Conservation (phyloP, 1,284 basidiomycete species). For the Hemileia vastatrix region DNA sequence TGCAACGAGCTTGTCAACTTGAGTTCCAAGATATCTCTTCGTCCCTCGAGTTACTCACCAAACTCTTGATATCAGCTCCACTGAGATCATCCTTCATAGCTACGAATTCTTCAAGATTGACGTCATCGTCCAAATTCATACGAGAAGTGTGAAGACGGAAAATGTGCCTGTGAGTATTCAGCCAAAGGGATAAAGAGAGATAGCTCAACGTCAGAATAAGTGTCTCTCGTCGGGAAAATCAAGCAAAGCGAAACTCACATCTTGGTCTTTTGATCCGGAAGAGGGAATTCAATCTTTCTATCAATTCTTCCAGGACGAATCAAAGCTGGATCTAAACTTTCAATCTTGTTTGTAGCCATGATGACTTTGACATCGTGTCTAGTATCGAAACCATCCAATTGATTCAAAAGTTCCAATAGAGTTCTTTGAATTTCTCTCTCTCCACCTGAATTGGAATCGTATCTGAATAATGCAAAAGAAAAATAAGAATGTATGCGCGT, state of each 20-base stretch:
- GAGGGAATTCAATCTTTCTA: constrained; percentile 64
- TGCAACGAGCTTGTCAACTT: background rate
- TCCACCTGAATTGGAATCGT: constrained; percentile 48
- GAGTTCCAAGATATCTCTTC: background rate
- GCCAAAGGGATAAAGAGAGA: constrained; percentile 69
- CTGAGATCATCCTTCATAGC: constrained; percentile 93
- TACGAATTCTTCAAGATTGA: constrained; percentile 91
- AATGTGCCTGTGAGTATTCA: constrained; percentile 94
- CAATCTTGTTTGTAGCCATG: constrained; percentile 78
- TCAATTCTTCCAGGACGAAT: constrained; percentile 97
- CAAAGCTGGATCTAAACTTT: constrained; percentile 86
- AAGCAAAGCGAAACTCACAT: constrained; percentile 27
- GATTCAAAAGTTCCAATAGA: constrained; percentile 49
- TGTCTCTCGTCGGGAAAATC: background rate
- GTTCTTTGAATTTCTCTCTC: constrained; percentile 48
- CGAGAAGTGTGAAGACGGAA: constrained; percentile 93
- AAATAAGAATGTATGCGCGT: background rate
- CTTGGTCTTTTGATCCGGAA: constrained; percentile 44
- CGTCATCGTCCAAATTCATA: constrained; percentile 84
- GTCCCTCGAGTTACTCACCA: too few relatives aligned
- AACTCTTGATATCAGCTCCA: constrained; percentile 97
- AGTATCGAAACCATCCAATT: constrained; percentile 95
- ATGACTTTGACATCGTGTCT: constrained; percentile 92
- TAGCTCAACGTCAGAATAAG: background rate
- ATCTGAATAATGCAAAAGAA: constrained; percentile 26